phyloP scores from a whole-genome alignment of 257 asterid species.

The Nicotiana paniculata region DNA sequence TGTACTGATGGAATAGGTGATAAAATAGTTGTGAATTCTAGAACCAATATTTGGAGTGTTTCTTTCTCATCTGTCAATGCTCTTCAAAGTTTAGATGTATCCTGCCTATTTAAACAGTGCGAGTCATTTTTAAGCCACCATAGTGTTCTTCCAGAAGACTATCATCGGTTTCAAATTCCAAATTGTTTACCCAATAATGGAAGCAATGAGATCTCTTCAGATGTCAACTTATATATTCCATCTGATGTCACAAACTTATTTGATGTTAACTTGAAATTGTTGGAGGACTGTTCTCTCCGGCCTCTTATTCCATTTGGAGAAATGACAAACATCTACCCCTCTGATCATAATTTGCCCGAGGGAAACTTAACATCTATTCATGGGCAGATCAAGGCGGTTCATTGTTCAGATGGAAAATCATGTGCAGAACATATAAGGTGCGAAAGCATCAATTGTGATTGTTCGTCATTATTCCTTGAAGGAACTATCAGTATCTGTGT shows the following conservation, averaged over 20 bases:
- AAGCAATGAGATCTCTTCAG: slow-evolving; percentile 31
- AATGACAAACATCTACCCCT: slow-evolving; percentile 20
- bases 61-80: slow-evolving; percentile 38
- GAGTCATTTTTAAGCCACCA: slow-evolving; percentile 22
- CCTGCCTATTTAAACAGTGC: slow-evolving; percentile 11
- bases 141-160: slow-evolving; percentile 20
- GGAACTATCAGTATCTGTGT: slow-evolving; percentile 45
- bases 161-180: slow-evolving; percentile 22
- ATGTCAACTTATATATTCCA: slow-evolving; percentile 40
- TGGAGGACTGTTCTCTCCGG: slow-evolving; percentile 16
- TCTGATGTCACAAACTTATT: slow-evolving; percentile 34
- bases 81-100: slow-evolving; percentile 32
- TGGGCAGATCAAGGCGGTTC: slow-evolving; percentile 60
- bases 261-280: slow-evolving; percentile 27
- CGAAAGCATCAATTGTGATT: slow-evolving; percentile 15
- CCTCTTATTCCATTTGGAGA: slow-evolving; percentile 23
- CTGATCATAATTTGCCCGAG: slow-evolving; percentile 48
- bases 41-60: slow-evolving; percentile 43
- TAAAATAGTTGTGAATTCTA: slow-evolving; percentile 38
- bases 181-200: slow-evolving; percentile 9
- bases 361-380: slow-evolving; percentile 58
- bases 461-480: slow-evolving; percentile 29
- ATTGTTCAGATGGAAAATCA: slow-evolving; percentile 32
- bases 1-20: slow-evolving; percentile 26
- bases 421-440: slow-evolving; percentile 28